Evolutionary conservation across 495 filamentous ascomycete species (phyloP).

Genomic region (Trichoderma reesei): DNA sequence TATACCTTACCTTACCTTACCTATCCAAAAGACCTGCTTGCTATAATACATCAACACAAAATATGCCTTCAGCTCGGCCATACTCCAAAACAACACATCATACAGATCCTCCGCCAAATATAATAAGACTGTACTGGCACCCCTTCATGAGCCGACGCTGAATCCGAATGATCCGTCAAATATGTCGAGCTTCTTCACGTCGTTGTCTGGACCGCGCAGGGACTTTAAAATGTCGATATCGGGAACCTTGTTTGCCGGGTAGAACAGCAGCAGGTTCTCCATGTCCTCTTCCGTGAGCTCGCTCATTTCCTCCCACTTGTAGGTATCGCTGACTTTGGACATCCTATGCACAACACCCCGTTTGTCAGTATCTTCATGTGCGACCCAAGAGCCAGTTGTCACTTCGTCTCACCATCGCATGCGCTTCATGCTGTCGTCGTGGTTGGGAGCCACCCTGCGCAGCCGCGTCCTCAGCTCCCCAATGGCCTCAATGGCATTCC

Average conservation of each 20-base stretch:
- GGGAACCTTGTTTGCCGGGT: slow-evolving; percentile 43
- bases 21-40: not conserved
- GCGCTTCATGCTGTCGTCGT: slow-evolving; percentile 69
- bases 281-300: slow-evolving; percentile 79
- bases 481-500: slow-evolving; percentile 73
- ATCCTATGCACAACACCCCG: slow-evolving; percentile 57
- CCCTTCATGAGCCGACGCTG: slow-evolving; percentile 36
- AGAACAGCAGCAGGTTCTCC: slow-evolving; percentile 62
- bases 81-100: not conserved
- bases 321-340: slow-evolving; percentile 80
- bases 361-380: not conserved
- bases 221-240: slow-evolving; percentile 37
- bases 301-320: slow-evolving; percentile 77
- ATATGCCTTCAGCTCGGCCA: not conserved
- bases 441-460: slow-evolving; percentile 59
- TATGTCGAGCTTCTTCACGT: slow-evolving; percentile 34
- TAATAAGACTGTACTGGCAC: not conserved
- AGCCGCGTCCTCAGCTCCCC: slow-evolving; percentile 72
- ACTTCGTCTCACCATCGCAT: slow-evolving; percentile 88
- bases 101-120: not conserved
- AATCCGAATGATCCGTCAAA: slow-evolving; percentile 54
- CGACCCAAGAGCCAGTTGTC: not conserved
- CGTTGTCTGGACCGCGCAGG: slow-evolving; percentile 35
- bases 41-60: slow-evolving; percentile 2
- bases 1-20: not conserved